phyloP scores from a whole-genome alignment of 352 stramenopile species.

The Pythium dissotocum region DNA sequence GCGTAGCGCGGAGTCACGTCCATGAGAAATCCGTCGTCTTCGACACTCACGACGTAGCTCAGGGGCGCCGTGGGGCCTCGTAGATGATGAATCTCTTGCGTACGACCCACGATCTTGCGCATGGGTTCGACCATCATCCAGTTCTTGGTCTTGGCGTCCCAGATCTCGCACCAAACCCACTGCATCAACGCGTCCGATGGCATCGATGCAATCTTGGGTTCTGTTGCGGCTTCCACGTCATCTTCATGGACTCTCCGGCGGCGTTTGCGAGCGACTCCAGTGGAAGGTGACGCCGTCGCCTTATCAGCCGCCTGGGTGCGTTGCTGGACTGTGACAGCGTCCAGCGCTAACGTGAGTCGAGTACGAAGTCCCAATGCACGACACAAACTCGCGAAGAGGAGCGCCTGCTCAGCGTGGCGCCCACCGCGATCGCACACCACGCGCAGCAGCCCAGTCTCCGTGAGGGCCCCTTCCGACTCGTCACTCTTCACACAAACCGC shows the following conservation, averaged over 20 bases:
- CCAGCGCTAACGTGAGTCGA: slow-evolving; percentile 46
- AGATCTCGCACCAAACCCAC: slow-evolving; percentile 75
- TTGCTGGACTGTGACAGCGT: slow-evolving; percentile 52
- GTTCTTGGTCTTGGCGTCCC: slow-evolving; percentile 40
- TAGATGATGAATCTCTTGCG: slow-evolving; percentile 50
- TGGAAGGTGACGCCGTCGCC: background rate
- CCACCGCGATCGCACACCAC: slow-evolving; percentile 54
- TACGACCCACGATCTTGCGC: slow-evolving; percentile 42
- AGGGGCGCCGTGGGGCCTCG: slow-evolving; percentile 51
- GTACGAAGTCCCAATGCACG: slow-evolving; percentile 51
- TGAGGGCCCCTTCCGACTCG: slow-evolving; percentile 26
- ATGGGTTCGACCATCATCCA: slow-evolving; percentile 72
- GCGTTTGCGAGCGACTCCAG: slow-evolving; percentile 15
- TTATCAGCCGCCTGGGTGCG: slow-evolving; percentile 45
- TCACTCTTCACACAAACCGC: too few species aligned
- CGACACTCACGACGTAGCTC: slow-evolving; percentile 65
- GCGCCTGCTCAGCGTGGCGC: slow-evolving; percentile 42
- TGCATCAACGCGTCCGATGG: slow-evolving; percentile 23
- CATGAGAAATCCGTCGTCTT: slow-evolving; percentile 43
- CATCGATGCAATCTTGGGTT: background rate
- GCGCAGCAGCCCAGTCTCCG: slow-evolving; percentile 49
- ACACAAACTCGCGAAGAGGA: slow-evolving; percentile 71
- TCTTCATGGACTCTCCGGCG: background rate
- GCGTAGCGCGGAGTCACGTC: slow-evolving; percentile 74
- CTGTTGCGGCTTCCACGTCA: background rate